A percentile compares a stretch with the other conserved stretches of the same genome.
These are phyloP conservation scores for Aspergillus pseudoglaucus DNA, from an alignment of 2,329 filamentous ascomycete species.

Conservation along the genomic window DNA sequence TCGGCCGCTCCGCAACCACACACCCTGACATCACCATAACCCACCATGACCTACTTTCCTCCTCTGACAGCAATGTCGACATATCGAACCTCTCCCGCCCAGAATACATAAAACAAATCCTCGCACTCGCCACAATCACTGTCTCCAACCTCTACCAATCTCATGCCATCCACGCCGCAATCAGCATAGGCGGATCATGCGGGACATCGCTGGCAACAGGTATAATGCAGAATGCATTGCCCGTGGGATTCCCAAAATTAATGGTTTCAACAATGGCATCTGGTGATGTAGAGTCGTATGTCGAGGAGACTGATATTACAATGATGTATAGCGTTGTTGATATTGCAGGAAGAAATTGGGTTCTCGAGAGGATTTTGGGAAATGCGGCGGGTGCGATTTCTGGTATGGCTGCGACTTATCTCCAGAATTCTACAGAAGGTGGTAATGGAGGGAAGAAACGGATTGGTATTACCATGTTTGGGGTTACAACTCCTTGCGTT, in stretches of 20 bases:
- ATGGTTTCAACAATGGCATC: slow-evolving; percentile 65
- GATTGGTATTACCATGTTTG: slow-evolving; percentile 67
- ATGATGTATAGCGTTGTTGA: slow-evolving; percentile 69
- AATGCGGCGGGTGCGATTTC: slow-evolving; percentile 59
- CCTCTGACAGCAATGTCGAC: slow-evolving; percentile 19
- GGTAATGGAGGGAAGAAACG: slow-evolving; percentile 33
- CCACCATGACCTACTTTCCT: slow-evolving; percentile 38
- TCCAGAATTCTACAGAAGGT: background rate
- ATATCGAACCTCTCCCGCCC: slow-evolving; percentile 42
- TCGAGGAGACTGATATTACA: slow-evolving; percentile 62
- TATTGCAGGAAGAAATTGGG: slow-evolving; percentile 57
- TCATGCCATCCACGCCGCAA: slow-evolving; percentile 44
- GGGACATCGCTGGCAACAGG: slow-evolving; percentile 56
- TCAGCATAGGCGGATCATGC: slow-evolving; percentile 57
- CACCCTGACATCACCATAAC: slow-evolving; percentile 45
- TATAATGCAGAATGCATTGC: slow-evolving; percentile 55
- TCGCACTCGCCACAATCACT: slow-evolving; percentile 39
- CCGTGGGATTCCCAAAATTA: slow-evolving; percentile 62
- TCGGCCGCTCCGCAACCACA: slow-evolving; percentile 43
- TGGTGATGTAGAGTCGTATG: slow-evolving; percentile 57
- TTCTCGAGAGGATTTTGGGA: slow-evolving; percentile 51
- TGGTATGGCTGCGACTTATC: slow-evolving; percentile 51
- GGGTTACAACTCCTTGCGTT: slow-evolving; percentile 63
- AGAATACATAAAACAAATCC: slow-evolving; percentile 54
- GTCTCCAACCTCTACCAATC: slow-evolving; percentile 36